Evolutionary conservation across 176 grass and related monocot species (phyloP), one percentile per base, ranked within the genome.

Genomic region (Saccharum spontaneum): DNA sequence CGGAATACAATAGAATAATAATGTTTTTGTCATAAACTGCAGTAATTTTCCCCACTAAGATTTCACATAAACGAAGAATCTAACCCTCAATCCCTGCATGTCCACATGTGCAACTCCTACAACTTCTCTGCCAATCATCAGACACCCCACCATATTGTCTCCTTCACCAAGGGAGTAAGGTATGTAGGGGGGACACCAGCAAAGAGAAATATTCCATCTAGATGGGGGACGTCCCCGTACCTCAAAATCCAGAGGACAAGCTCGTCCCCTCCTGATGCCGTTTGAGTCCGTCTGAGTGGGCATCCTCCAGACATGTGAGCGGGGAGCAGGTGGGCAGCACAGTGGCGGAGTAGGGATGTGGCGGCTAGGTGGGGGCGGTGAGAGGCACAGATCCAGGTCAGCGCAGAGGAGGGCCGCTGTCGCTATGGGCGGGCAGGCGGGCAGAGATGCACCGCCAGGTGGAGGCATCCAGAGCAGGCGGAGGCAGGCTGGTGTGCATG

Each of bases 91-190:
- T 39, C 44, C 28, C 16, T 59, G 71, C 41, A 80, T n/a, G 12
- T n/a, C 4, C 63, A 72, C 41, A 73, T 23, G 17, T 16, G 3
- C 63, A 26, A 77, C 23, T 26, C 23, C 60, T n/a, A 67, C 57
- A 66, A 16, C 6, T 37, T 38, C 39, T 65, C 50, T 31, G 16
- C 16, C 16, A 24, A 31, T 74, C 13, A 15, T 34, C 24, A 24
- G 61, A 74, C 14, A 73, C 16, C 54, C 77, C 48, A 74, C 22
- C 60, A 23, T 22, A 86, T 12, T 73, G 76, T 72, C 18, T 37
- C 3, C 52, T 64, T 72, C 9, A 5, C 30, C 54, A 73, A 80
- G 45, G 43, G 38, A 70, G 39, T 14, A 26, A 62, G 26, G 4
- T 71, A 65, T 39, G 44, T 74, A 80, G 10, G 33, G 33, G 28